Evolutionary conservation across 768 basidiomycete species (phyloP), one percentile per base, ranked within the genome.

Genomic region (Leccinum subgranulosum): DNA sequence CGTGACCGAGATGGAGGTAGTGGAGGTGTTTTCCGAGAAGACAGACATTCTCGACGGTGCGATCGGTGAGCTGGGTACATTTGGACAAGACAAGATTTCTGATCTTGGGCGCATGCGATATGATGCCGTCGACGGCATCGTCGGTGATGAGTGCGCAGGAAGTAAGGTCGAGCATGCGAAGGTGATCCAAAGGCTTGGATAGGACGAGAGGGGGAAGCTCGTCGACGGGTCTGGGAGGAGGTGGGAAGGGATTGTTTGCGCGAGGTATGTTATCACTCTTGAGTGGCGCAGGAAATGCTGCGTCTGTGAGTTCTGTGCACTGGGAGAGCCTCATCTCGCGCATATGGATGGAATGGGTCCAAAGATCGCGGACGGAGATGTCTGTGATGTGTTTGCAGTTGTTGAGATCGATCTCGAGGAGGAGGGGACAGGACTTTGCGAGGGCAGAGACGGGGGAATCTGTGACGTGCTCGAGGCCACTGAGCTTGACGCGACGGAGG

Each of bases 1-100:
- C 90, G 76, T 99, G 96, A 7, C 94, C 97, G 41, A 98, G 81
- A 71, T 99, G 97, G 33, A 99, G 82, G 69, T 96, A 93, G 70
- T 98, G 97, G 33, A 99, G 71, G 69, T 94, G 85, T 69, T 90
- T 88, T n/a, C 95, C 95, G 17, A 99, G 80, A 67, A 79, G 80
- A 71, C 91, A 91, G 33, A 98, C 90, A 57, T 83, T 88, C 63
- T 89, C 86, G 36, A 98, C 84, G 2, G 90, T 82, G 56, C 81
- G 82, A 74, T 96, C 92, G 7, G 93, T 92, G 65, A 97, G 76
- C 46, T 82, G 71, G 10, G 73, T 69, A 69, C 94, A 97, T 71
- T 95, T 96, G 46, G 93, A 91, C 48, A 97, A 74, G 46, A 93
- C 90, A 39, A 97, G 77, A 64, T 87, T 92, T 59, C 94, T 84